Base-by-base conservation (phyloP, 371 early-diverging fungal genomes). In the Rozella allomycis region DNA sequence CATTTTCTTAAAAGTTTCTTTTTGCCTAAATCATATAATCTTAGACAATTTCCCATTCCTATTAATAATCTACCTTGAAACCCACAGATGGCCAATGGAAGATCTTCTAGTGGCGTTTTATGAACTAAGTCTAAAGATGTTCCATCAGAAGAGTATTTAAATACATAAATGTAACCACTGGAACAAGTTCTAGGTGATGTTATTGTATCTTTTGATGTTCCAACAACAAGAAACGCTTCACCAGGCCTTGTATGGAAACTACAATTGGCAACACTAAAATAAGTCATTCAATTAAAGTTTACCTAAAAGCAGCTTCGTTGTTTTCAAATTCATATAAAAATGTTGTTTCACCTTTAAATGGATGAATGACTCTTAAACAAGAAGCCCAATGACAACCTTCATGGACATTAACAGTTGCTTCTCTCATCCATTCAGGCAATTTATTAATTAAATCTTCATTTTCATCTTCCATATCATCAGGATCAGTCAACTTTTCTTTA, bases 21-120 rank as follows among this genome's bases (percentile, higher is more conserved):
- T 46, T 74, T 76, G 17, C 97, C 97, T 10, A 86, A 39, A 39
- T 83, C 93, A 43, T 88, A 96, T 28, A 93, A 72, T 13, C 88
- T 67, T 11, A 96, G 56, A 0, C 66, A 56, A 43, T 72, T 70
- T 14, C 91, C 91, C 34, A 83, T 60, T 17, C 83, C 90, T 3
- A 79, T 93, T 26, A 86, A 46, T 27, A 91, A 50, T 14, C 75
- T 61, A 4, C 88, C 91, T 49, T 80, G 78, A 70, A 93, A 93
- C 16, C 69, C 54, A 20, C 72, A 48, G 20, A 96, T 37, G 0
- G 83, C 81, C 33, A 68, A 56, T 3, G 90, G 88, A 5, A 80
- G 60, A 22, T 73, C 84, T 26, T 88, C 91, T 2, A 85, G 47
- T 2, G 63, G 61, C 3, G 91, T 91, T 23, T 54, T 67, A 45